phyloP scores from a whole-genome alignment of 1,284 basidiomycete genomes.

The Rhodotorula glutinis region DNA sequence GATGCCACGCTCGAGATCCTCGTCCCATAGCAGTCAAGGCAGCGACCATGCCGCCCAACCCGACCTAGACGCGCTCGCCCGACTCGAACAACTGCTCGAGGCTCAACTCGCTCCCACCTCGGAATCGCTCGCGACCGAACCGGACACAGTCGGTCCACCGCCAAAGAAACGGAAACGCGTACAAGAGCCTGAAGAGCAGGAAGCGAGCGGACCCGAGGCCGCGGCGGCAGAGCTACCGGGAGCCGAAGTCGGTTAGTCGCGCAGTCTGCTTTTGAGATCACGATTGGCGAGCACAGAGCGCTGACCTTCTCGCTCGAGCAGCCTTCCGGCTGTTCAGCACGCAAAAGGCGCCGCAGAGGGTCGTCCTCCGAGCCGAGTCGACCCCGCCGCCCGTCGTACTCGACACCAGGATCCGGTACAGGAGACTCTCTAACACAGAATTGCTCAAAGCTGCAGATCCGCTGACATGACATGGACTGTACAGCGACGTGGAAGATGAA shows the following conservation, averaged over 20 bases:
- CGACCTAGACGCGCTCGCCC: neutral
- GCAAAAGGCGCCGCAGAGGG: conserved; percentile 12
- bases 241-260: neutral
- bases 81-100: conserved; percentile 25
- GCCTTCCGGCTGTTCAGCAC: conserved; percentile 35
- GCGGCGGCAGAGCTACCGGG: neutral
- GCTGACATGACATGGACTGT: no score
- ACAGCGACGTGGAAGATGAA: conserved; percentile 27
- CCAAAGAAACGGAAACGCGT: conserved; percentile 15
- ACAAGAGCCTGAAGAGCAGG: neutral
- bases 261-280: neutral
- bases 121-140: neutral
- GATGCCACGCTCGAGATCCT: no score
- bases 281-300: neutral
- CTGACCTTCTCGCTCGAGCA: neutral
- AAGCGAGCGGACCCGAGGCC: neutral
- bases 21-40: no score
- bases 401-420: conserved; percentile 30
- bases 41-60: neutral
- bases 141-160: neutral
- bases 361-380: conserved; percentile 22
- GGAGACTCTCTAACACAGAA: no score
- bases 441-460: no score
- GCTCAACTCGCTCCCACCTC: conserved; percentile 19
- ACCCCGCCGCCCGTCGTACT: conserved; percentile 6